Percentiles rank a stretch among this genome's conserved stretches.
phyloP scores from a whole-genome alignment of 2,329 filamentous ascomycete genomes.

The Trichoderma sp. region DNA sequence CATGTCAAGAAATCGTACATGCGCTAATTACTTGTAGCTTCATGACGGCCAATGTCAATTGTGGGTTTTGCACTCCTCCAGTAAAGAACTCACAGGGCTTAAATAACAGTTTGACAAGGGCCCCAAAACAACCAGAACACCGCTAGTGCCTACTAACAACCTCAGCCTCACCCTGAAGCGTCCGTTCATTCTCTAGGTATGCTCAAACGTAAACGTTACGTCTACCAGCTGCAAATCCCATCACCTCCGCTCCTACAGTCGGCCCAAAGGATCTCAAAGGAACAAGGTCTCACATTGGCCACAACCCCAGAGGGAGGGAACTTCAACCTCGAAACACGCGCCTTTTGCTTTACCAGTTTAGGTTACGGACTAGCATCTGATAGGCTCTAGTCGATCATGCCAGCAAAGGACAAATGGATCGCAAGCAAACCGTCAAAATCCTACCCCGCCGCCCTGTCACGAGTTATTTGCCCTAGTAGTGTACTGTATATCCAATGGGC shows the following conservation, averaged over 20 bases:
- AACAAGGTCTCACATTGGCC: not conserved
- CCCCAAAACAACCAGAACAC: not conserved
- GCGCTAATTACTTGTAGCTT: not conserved
- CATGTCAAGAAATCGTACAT: not conserved
- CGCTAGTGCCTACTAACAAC: not conserved
- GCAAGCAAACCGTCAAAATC: not conserved
- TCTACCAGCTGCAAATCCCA: not conserved
- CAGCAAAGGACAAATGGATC: constrained; percentile 11
- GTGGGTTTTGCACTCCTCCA: not conserved
- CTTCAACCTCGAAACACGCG: not conserved
- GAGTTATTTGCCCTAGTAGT: not conserved
- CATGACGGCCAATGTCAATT: not conserved
- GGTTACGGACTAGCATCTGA: constrained; percentile 17
- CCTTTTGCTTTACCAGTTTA: constrained; percentile 16
- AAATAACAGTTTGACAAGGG: not conserved
- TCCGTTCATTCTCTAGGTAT: not conserved
- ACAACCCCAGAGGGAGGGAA: not conserved
- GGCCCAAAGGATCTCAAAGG: not conserved
- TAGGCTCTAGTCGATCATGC: not conserved
- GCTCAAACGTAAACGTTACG: not conserved
- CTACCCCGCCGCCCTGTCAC: constrained; percentile 13
- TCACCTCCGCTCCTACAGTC: not conserved
- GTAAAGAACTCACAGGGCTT: not conserved
- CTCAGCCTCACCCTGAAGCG: not conserved
- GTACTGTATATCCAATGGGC: not conserved